These are phyloP conservation scores for Scedosporium minutisporum DNA, from an alignment of 2,329 filamentous ascomycete genomes.

Conservation along the genomic window DNA sequence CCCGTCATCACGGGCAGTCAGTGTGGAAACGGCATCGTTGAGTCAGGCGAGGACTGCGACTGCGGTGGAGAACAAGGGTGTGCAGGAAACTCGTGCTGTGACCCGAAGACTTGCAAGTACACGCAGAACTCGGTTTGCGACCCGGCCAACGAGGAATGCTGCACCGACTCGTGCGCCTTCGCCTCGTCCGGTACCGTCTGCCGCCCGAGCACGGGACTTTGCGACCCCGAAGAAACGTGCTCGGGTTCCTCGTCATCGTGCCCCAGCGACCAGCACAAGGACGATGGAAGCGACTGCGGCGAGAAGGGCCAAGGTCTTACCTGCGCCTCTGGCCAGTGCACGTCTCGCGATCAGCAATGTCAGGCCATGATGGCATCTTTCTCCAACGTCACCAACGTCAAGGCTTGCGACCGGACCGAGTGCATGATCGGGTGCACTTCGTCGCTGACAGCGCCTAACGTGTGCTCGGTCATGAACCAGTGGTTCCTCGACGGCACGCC, in stretches of 20 bases:
- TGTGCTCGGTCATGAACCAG: constrained; percentile 71
- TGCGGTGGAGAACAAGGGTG: constrained; percentile 73
- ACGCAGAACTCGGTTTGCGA: constrained; percentile 67
- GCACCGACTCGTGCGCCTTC: constrained; percentile 57
- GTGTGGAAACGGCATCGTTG: constrained; percentile 96
- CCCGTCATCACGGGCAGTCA: constrained; percentile 71
- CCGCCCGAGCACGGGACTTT: constrained; percentile 66
- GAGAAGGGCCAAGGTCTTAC: constrained; percentile 49
- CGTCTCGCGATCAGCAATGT: constrained; percentile 83
- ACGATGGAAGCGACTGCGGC: constrained; percentile 66
- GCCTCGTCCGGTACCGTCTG: constrained; percentile 63
- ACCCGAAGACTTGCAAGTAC: constrained; percentile 81
- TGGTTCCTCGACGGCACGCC: constrained; percentile 89
- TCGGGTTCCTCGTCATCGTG: constrained; percentile 63
- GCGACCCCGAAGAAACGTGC: constrained; percentile 80
- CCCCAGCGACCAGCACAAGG: constrained; percentile 58
- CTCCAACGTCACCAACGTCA: constrained; percentile 61
- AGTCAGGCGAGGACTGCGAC: constrained; percentile 89
- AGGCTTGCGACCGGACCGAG: constrained; percentile 56
- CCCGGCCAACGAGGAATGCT: constrained; percentile 73
- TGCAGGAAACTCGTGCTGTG: constrained; percentile 68
- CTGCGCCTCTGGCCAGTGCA: constrained; percentile 92
- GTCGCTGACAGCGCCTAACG: constrained; percentile 52
- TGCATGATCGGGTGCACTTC: constrained; percentile 72
- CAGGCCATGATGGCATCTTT: constrained; percentile 54